These are phyloP conservation scores for barrel medic (Medicago truncatula) DNA, from an alignment of 306 rosid species.

Conservation along the genomic window DNA sequence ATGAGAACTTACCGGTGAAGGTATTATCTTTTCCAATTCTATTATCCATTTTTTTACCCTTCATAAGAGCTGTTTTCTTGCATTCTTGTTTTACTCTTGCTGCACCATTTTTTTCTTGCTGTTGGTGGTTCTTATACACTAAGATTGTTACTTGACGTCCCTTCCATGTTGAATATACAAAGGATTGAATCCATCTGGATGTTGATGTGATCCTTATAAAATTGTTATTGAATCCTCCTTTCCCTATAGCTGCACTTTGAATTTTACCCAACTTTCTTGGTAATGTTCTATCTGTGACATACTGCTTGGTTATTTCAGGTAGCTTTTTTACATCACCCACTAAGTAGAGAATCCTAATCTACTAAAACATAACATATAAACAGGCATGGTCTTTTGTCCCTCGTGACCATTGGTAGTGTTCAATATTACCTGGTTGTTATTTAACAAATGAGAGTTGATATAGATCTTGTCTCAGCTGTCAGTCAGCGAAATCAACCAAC, in stretches of 20 bases:
- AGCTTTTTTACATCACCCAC: constrained; percentile 8
- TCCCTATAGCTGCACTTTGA: neutral
- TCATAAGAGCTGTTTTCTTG: constrained; percentile 27
- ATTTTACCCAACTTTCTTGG: neutral
- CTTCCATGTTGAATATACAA: constrained; percentile 20
- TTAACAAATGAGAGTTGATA: constrained; percentile 1
- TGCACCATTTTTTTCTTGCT: neutral
- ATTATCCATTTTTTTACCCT: constrained; percentile 34
- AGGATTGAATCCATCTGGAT: constrained; percentile 24
- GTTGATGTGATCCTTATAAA: constrained; percentile 37
- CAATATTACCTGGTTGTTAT: neutral
- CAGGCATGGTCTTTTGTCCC: constrained; percentile 5
- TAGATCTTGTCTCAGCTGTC: neutral
- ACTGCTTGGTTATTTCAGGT: neutral
- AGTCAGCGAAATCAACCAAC: neutral
- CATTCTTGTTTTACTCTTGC: constrained; percentile 29
- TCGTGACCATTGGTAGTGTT: constrained; percentile 28
- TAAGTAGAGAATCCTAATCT: constrained; percentile 14
- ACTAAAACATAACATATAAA: neutral
- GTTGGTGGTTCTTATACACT: constrained; percentile 5
- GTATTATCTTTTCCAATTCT: constrained; percentile 53
- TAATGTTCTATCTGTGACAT: neutral
- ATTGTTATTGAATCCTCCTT: constrained; percentile 14
- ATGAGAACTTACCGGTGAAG: constrained; percentile 99
- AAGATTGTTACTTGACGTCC: constrained; percentile 18